Base-by-base conservation (phyloP, 805 yeast genomes). In the Komagataella pseudopastoris region DNA sequence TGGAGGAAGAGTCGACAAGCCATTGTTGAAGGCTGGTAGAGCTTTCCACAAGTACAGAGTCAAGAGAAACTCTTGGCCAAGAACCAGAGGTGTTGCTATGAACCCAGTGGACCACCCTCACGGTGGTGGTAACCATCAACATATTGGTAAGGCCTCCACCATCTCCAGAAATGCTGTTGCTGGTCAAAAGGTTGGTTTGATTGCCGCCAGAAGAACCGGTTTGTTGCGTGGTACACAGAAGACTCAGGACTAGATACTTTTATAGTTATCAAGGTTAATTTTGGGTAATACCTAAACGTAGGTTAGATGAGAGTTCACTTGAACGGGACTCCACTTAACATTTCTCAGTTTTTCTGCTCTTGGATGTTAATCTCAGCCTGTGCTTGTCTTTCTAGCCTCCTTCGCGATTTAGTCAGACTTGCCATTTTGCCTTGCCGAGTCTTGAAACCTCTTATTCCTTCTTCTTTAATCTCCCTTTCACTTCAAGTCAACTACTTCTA, bases 61-160 rank as follows among this genome's bases (percentile, higher is more conserved):
- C 70, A 93, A 93, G 95, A 84, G 98, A 81, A 89, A 93, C 96
- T 88, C 96, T 63, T 93, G 98, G 98, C 99, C 99, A 79, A 90
- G 88, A 87, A 93, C 98, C 71, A 89, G 98, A 83, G 99, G 98
- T 91, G 98, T 91, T 74, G 99, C 99, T 75, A 91, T 93, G 99
- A 91, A 91, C 82, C 98, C 98, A 76, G 99, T 91, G 75, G 99
- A 91, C 76, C 99, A 91, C 83, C 99, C 99, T 75, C 99, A 91
- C 77, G 99, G 99, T 88, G 98, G 99, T 91, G 99, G 99, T 91
- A 90, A 90, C 96, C 98, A 91, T 79, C 98, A 91, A 83, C 98
- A 91, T 77, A 91, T 90, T 80, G 98, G 98, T 89, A 91, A 91
- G 84, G 97, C 98, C 70, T 91, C 98, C 68, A 91, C 98, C 70